Evolutionary conservation across 2,329 filamentous ascomycete species (phyloP).

Genomic region (Thielaviopsis ethacetica): DNA sequence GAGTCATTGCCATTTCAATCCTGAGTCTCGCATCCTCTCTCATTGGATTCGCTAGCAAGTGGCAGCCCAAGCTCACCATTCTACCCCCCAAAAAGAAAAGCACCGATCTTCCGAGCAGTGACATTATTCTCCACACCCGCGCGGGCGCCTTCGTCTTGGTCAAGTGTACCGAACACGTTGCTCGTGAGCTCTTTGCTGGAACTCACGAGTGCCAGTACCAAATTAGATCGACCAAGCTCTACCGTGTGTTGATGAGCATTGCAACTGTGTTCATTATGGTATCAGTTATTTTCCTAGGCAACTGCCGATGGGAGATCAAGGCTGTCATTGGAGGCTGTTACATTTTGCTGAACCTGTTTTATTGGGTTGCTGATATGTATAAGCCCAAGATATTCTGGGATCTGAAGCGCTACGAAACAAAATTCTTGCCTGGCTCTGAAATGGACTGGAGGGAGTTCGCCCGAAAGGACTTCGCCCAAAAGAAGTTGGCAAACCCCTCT

Average conservation of each 20-base stretch:
- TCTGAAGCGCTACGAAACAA: conserved; percentile 31
- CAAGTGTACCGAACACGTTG: conserved; percentile 40
- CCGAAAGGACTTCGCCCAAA: too few relatives aligned
- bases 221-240: conserved; percentile 25
- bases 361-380: conserved; percentile 39
- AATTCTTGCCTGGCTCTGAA: conserved; percentile 25
- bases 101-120: conserved; percentile 29
- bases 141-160: conserved; percentile 43
- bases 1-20: conserved; percentile 28
- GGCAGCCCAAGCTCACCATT: conserved; percentile 37
- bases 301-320: conserved; percentile 45
- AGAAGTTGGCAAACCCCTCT: not conserved
- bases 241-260: conserved; percentile 37
- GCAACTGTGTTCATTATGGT: conserved; percentile 46
- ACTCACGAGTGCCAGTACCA: conserved; percentile 43
- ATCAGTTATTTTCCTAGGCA: conserved; percentile 42
- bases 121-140: conserved; percentile 45
- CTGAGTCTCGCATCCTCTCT: conserved; percentile 37
- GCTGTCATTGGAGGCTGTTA: conserved; percentile 41
- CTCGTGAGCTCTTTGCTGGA: conserved; percentile 44
- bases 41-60: conserved; percentile 40
- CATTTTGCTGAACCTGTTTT: conserved; percentile 41
- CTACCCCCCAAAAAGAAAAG: conserved; percentile 29
- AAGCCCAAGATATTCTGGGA: conserved; percentile 38
- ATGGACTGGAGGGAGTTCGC: conserved; percentile 4